A percentile compares a stretch with the other conserved stretches of the same genome.
These are phyloP conservation scores for Trichoderma breve DNA, from an alignment of 2,329 filamentous ascomycete genomes.

Conservation along the genomic window DNA sequence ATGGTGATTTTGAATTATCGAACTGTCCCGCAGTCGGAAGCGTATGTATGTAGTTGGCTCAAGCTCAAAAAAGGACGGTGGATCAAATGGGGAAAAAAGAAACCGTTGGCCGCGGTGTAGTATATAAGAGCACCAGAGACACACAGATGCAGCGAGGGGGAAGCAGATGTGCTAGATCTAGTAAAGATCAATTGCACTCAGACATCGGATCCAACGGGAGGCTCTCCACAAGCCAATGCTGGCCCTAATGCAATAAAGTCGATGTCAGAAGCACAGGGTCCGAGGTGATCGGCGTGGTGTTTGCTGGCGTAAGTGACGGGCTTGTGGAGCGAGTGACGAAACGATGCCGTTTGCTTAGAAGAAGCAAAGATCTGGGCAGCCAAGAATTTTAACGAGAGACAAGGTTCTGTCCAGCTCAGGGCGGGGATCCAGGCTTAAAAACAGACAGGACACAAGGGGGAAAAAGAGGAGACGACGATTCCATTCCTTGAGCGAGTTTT, in stretches of 20 bases:
- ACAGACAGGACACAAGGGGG: background rate
- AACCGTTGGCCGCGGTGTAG: background rate
- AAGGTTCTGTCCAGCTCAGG: background rate
- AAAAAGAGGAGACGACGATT: background rate
- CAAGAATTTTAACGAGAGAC: constrained; percentile 4
- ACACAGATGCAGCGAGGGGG: background rate
- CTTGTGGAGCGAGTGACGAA: constrained; percentile 23
- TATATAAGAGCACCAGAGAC: background rate
- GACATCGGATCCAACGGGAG: constrained; percentile 10
- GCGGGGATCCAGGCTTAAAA: background rate
- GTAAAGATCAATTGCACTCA: background rate
- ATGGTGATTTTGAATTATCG: background rate
- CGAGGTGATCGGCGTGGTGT: constrained; percentile 18
- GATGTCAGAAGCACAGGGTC: background rate
- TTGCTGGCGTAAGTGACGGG: constrained; percentile 10
- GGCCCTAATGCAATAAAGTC: background rate
- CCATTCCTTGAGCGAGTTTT: background rate
- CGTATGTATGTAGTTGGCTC: background rate
- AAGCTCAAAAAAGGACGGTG: background rate
- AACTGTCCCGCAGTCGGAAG: background rate
- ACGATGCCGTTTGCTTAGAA: constrained; percentile 12
- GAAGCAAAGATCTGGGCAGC: background rate
- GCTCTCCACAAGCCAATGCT: constrained; percentile 6
- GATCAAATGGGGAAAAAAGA: background rate
- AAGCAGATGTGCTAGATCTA: background rate